Evolutionary conservation across 306 rosid genomes (phyloP).

Genomic region (Casuarina cunninghamiana): DNA sequence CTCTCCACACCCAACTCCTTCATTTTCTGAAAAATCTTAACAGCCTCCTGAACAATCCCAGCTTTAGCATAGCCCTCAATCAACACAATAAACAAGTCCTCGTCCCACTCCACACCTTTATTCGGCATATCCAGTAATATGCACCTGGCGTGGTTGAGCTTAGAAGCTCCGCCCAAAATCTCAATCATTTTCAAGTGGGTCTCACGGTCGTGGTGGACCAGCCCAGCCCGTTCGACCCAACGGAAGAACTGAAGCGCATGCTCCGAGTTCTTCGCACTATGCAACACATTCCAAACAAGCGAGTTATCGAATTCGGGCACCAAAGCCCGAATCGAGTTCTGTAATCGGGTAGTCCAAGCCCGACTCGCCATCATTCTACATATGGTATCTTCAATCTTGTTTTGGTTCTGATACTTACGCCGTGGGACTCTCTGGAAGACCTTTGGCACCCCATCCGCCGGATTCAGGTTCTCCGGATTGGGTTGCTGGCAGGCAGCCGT

Average conservation of each 20-base stretch:
- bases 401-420: slow-evolving; percentile 43
- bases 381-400: slow-evolving; percentile 54
- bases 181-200: slow-evolving; percentile 80
- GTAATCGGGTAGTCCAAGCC: slow-evolving; percentile 90
- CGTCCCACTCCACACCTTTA: slow-evolving; percentile 52
- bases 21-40: slow-evolving; percentile 70
- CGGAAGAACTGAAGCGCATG: slow-evolving; percentile 85
- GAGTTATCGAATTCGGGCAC: slow-evolving; percentile 65
- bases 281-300: slow-evolving; percentile 73
- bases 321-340: slow-evolving; percentile 68
- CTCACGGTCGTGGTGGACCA: slow-evolving; percentile 62
- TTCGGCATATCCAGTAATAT: slow-evolving; percentile 64
- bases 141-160: slow-evolving; percentile 87
- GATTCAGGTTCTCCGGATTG: not conserved
- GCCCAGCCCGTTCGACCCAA: slow-evolving; percentile 80
- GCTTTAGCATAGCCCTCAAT: slow-evolving; percentile 76
- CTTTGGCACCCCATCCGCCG: slow-evolving; percentile 10
- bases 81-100: slow-evolving; percentile 62
- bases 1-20: slow-evolving; percentile 63
- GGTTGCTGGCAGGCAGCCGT: slow-evolving; percentile 9
- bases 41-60: slow-evolving; percentile 91
- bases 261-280: slow-evolving; percentile 57
- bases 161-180: slow-evolving; percentile 62
- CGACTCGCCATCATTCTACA: slow-evolving; percentile 80
- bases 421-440: slow-evolving; percentile 27